Evolutionary conservation across 1,139 yeast genomes (phyloP).

Genomic region (Ogataea hybrid): DNA sequence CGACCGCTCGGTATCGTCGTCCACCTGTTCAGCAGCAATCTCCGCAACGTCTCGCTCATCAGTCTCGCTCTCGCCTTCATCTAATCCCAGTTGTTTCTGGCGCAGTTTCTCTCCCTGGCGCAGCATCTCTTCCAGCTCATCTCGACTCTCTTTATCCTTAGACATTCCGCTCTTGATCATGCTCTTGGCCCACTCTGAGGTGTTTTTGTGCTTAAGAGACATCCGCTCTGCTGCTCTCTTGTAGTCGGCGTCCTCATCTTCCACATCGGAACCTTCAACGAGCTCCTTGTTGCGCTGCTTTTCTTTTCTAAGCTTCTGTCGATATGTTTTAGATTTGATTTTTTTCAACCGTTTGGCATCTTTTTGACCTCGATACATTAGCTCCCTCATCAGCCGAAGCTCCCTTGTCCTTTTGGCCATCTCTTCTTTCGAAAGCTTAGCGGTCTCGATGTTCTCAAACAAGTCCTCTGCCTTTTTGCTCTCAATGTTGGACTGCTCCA

Average conservation of each 20-base stretch:
- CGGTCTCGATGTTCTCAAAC: slow-evolving; percentile 85
- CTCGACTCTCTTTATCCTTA: no score
- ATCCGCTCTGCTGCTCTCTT: slow-evolving; percentile 89
- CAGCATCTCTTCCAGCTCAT: no score
- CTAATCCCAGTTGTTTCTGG: slow-evolving; percentile 69
- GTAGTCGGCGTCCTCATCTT: slow-evolving; percentile 55
- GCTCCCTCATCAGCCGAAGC: slow-evolving; percentile 86
- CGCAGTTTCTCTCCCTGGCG: slow-evolving; percentile 80
- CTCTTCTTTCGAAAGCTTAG: slow-evolving; percentile 79
- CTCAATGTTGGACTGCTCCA: slow-evolving; percentile 69
- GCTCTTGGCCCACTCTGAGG: slow-evolving; percentile 87
- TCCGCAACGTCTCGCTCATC: slow-evolving; percentile 53
- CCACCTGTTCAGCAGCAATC: no score
- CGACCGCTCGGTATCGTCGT: no score
- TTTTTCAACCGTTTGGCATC: slow-evolving; percentile 89
- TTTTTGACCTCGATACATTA: slow-evolving; percentile 93
- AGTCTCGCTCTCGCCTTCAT: slow-evolving; percentile 42
- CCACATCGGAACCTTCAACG: slow-evolving; percentile 60
- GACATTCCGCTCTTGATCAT: no score
- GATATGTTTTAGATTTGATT: slow-evolving; percentile 88
- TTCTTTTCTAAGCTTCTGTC: slow-evolving; percentile 84
- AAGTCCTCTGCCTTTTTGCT: slow-evolving; percentile 69
- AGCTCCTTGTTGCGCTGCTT: slow-evolving; percentile 64
- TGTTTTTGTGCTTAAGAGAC: slow-evolving; percentile 85
- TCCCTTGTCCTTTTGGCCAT: slow-evolving; percentile 75